Base-by-base conservation (phyloP, 257 asterid genomes). In the Dorcoceras hygrometricum region DNA sequence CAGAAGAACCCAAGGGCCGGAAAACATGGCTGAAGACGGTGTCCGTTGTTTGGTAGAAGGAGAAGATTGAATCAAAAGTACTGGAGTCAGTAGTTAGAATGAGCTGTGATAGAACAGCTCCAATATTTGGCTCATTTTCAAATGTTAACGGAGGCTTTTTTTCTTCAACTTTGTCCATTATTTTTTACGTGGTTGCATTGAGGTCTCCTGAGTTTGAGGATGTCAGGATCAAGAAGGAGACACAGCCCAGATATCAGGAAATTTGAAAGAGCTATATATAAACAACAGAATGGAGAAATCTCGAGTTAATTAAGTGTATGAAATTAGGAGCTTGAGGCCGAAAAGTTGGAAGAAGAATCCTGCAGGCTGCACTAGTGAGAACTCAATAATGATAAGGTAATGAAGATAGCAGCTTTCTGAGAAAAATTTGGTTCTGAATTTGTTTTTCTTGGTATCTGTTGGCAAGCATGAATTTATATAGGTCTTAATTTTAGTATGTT, bases 31-130 rank as follows among this genome's bases (percentile, higher is more conserved):
- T 64, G 24, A 31, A 4, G 18, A 32, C 53, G 6, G 74, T 65
- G 59, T 70, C 46, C 10, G 75, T 1, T 34, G 73, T 76, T 28
- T 77, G 75, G 50, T 79, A 78, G 66, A 72, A 79, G 57, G 87
- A 81, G 67, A 87, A 85, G 10, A 92, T 79, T n/a, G 98, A 87
- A 63, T 92, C 98, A 65, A 87, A 66, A 4, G 96, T 87, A 82
- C 79, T 92, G n/a, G 93, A 77, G 59, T 84, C 81, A n/a, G 84
- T 83, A 8, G 83, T 76, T 59, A 92, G 23, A 20, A 92, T 83
- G 10, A 92, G 78, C 5, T 83, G 88, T 1, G 98, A 92, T 9
- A 92, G 54, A 0, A 95, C 80, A 23, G 71, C 59, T 58, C 96
- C 86, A 29, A 84, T 79, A 11, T 57, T 70, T 4, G 83, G 63